Conservation (phyloP, 371 early-diverging fungal genomes). For the Paraphysoderma sedebokerense region DNA sequence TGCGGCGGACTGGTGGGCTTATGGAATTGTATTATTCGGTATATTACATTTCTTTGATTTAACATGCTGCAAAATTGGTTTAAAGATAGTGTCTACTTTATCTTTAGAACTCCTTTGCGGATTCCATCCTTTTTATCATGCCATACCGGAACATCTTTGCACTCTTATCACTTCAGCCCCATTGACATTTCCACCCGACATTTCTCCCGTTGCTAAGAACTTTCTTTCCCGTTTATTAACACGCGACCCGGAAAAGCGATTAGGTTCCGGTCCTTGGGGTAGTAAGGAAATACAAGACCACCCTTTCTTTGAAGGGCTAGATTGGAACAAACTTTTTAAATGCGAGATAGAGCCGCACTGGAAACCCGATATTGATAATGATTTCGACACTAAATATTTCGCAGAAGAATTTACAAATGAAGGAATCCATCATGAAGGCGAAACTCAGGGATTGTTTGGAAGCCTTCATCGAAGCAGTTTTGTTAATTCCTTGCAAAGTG, state of each 20-base stretch:
- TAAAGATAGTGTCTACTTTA: no score
- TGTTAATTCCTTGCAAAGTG: no score
- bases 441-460: no score
- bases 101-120: conserved; percentile 25
- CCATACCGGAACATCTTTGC: conserved; percentile 12
- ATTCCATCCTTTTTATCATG: conserved; percentile 23
- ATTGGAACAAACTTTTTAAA: conserved; percentile 8
- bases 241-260: conserved; percentile 11
- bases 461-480: no score
- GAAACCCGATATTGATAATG: conserved; percentile 19
- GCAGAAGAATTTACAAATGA: conserved; percentile 15
- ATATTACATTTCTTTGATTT: conserved; percentile 1
- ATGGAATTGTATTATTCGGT: conserved; percentile 27
- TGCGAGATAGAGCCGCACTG: conserved; percentile 21
- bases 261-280: conserved; percentile 7
- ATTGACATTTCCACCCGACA: conserved; percentile 13
- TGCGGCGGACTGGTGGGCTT: conserved; percentile 37
- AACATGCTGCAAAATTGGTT: not conserved
- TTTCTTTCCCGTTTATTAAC: conserved; percentile 10
- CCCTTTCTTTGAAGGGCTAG: not conserved
- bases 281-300: conserved; percentile 6
- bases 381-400: conserved; percentile 19
- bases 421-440: not conserved
- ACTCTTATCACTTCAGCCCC: conserved; percentile 12
- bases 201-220: conserved; percentile 6